phyloP scores from a whole-genome alignment of 2,329 filamentous ascomycete genomes.

The Graphilbum fragrans region DNA sequence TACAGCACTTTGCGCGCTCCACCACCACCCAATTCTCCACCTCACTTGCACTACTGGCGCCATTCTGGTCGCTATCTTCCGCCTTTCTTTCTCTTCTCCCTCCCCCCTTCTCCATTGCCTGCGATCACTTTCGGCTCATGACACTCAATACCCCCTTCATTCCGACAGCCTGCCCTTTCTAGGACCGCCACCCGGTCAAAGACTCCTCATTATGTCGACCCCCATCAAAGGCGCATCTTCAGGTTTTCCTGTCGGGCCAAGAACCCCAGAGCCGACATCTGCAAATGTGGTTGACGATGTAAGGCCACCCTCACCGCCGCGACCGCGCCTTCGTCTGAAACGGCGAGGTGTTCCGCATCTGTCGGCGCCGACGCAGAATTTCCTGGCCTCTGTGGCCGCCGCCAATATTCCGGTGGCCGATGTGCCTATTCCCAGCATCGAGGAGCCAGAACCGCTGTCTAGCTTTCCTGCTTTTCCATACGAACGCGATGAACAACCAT shows the following conservation, averaged over 20 bases:
- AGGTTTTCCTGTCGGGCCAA: constrained; percentile 30
- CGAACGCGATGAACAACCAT: background rate
- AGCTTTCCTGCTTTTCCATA: constrained; percentile 15
- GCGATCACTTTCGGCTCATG: background rate
- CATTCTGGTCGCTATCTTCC: background rate
- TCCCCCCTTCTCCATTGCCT: background rate
- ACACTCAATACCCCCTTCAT: background rate
- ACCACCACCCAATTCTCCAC: background rate
- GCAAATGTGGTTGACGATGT: constrained; percentile 18
- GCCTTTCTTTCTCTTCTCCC: background rate
- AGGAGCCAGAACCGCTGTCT: constrained; percentile 33
- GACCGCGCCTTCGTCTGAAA: constrained; percentile 42
- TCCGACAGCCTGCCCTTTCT: constrained; percentile 1
- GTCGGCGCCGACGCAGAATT: constrained; percentile 49
- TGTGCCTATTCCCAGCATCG: constrained; percentile 52
- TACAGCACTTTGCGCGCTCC: background rate
- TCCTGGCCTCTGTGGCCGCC: constrained; percentile 54
- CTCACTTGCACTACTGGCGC: background rate
- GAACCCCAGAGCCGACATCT: constrained; percentile 37
- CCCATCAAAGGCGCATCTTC: constrained; percentile 24
- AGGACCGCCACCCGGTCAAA: background rate
- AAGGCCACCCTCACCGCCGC: constrained; percentile 35
- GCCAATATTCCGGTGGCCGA: constrained; percentile 28
- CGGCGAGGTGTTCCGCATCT: constrained; percentile 37
- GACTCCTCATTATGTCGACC: constrained; percentile 31